phyloP scores from a whole-genome alignment of 2,329 filamentous ascomycete genomes.

The Tolypocladium paradoxum region DNA sequence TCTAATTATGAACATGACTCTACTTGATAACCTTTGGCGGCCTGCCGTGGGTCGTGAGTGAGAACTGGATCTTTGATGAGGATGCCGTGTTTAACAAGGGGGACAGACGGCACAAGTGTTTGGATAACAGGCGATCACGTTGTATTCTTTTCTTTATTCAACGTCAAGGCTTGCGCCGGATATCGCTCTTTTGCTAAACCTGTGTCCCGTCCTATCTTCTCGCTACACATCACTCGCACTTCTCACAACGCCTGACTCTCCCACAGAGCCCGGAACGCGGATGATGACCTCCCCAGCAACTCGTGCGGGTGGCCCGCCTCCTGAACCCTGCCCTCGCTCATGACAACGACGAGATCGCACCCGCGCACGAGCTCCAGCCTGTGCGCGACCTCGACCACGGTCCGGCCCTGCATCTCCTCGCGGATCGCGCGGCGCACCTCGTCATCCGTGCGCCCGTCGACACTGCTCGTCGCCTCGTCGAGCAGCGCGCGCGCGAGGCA shows the following conservation, averaged over 20 bases:
- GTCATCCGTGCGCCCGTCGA: conserved; percentile 17
- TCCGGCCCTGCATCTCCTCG: conserved; percentile 12
- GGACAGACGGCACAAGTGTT: too few species aligned
- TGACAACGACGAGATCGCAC: conserved; percentile 17
- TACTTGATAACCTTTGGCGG: too few species aligned
- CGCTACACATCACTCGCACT: too few species aligned
- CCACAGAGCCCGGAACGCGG: conserved; percentile 12
- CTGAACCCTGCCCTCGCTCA: conserved; percentile 14
- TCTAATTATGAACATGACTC: neutral
- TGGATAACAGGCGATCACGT: too few species aligned
- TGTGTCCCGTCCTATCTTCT: too few species aligned
- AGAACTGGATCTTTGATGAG: too few species aligned
- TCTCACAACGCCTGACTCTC: conserved; percentile 2
- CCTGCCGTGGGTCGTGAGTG: too few species aligned
- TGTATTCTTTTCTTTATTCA: too few species aligned
- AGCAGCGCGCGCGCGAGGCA: conserved; percentile 33
- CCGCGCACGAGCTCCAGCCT: conserved; percentile 14
- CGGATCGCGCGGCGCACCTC: conserved; percentile 12
- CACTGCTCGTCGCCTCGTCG: conserved; percentile 21
- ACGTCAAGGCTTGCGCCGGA: neutral
- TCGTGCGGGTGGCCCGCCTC: conserved; percentile 15
- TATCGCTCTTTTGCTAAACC: neutral
- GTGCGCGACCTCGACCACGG: conserved; percentile 19
- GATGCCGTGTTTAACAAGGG: too few species aligned
- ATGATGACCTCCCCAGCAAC: conserved; percentile 9